phyloP scores from a whole-genome alignment of 257 asterid species.

The Solanum raphanifolium region DNA sequence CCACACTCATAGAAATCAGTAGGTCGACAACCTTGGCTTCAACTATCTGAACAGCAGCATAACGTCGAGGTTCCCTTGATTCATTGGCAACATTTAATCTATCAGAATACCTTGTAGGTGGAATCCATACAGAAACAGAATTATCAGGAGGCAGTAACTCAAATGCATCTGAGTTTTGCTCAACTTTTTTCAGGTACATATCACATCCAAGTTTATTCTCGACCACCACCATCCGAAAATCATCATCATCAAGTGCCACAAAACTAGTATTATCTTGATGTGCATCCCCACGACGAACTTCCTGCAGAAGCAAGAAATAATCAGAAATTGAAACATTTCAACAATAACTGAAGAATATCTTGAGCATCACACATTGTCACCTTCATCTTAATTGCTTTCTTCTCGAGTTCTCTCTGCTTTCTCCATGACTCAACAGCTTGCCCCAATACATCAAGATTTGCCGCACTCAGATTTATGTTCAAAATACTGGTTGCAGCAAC shows the following conservation, averaged over 20 bases:
- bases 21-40: conserved; percentile 70
- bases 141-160: conserved; percentile 43
- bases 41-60: conserved; percentile 70
- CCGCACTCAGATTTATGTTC: conserved; percentile 79
- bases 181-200: conserved; percentile 54
- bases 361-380: not conserved
- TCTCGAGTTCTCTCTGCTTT: conserved; percentile 84
- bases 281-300: conserved; percentile 44
- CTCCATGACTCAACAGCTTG: conserved; percentile 81
- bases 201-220: conserved; percentile 97
- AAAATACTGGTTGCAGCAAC: conserved; percentile 78
- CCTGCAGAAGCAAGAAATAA: conserved; percentile 35
- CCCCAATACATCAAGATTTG: conserved; percentile 68
- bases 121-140: conserved; percentile 57
- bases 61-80: conserved; percentile 79
- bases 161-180: conserved; percentile 37
- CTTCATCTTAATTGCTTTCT: conserved; percentile 43
- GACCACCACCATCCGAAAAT: conserved; percentile 64
- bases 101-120: conserved; percentile 95
- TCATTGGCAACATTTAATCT: conserved; percentile 77
- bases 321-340: conserved; percentile 15
- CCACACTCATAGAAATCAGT: not conserved
- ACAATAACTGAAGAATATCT: conserved; percentile 27
- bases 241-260: conserved; percentile 85
- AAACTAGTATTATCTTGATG: conserved; percentile 36